Base-by-base conservation (phyloP, 345 rosid genomes). In the Salix viminalis region DNA sequence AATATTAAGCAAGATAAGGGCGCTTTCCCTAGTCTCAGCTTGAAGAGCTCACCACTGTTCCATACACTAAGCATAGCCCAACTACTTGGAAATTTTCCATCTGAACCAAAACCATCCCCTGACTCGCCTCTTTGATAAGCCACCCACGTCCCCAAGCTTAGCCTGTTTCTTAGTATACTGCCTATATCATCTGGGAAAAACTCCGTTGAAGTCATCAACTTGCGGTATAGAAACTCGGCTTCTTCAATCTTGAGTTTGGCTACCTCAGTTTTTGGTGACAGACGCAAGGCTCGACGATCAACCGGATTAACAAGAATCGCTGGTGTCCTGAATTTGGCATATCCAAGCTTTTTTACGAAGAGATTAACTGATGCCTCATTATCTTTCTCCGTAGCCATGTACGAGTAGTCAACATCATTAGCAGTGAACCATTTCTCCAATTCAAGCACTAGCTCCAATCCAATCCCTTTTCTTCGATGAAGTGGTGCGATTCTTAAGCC, bases 21-120 rank as follows among this genome's bases (percentile, higher is more conserved):
- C 52, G 92, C 91, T 78, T 86, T 86, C 15, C 83, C 92, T 54
- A 90, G 72, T 77, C 85, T 84, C 56, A 93, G 82, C 74, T 90
- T 91, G 86, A 91, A 93, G 6, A 92, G 70, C 60, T 90, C 90
- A 28, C 91, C 88, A 65, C 88, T 91, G 75, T 91, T 88, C 97
- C 96, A 93, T 19, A 90, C 97, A 75, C 97, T 93, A 36, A 93
- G 76, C 88, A 90, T 84, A 42, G 97, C 97, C 97, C 96, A 93
- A 72, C 82, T 85, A 13, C 70, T 74, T 16, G 88, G 86, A 60
- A 79, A 24, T 70, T 23, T 64, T 26, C 81, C 77, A n/a, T 79
- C 77, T 5, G 80, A 56, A 58, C 50, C 77, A 36, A 69, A 70
- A 48, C 76, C 74, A 6, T 46, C 77, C 80, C 78, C 69, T 41